Base-by-base conservation (phyloP, 2,329 filamentous ascomycete species). In the Calonectria honghensis region DNA sequence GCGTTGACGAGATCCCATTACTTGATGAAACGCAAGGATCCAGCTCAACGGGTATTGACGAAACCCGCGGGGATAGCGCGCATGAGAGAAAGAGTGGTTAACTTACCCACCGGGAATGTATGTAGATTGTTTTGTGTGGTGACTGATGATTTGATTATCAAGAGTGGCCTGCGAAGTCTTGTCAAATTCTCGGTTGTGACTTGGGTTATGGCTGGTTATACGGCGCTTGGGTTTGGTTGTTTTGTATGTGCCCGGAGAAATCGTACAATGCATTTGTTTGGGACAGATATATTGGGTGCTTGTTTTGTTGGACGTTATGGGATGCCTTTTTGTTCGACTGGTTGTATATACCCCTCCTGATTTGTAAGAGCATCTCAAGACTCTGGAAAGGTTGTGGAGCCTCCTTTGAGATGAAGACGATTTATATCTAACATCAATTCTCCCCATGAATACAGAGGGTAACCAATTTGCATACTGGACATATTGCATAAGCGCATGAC, bases 1-100 rank as follows among this genome's bases (percentile, higher is more conserved):
- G 81, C 61, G 81, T 93, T 2, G 91, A 93, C 74, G 85, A 87
- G 24, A 93, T 93, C 61, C 91, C 91, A 3, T 82, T 93, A 37
- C 83, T 93, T 20, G 89, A 90, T 20, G 88, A 91, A 68, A 80
- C 81, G 52, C 79, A 79, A 14, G 79, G 77, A 9, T 80, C 80
- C 3, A 81, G 77, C 18, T 82, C 85, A 7, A 89, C 86, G 1
- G 86, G 87, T 3, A 78, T 88, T 45, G 89, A 91, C 68, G 83
- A 82, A 1, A 84, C 85, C 1, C 85, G 85, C n/a, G 87, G 84
- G 73, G 87, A 89, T 76, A 83, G 86, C 7, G 85, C 87, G 4
- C 86, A 88, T 41, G 88, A 89, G 79, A 86, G 90, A 74, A 91
- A 85, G 78, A 70, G 81, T 32, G 81, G 79, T 18, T 83, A 77